Conservation (phyloP, 805 yeast genomes). For the Myxozyma neglecta region DNA sequence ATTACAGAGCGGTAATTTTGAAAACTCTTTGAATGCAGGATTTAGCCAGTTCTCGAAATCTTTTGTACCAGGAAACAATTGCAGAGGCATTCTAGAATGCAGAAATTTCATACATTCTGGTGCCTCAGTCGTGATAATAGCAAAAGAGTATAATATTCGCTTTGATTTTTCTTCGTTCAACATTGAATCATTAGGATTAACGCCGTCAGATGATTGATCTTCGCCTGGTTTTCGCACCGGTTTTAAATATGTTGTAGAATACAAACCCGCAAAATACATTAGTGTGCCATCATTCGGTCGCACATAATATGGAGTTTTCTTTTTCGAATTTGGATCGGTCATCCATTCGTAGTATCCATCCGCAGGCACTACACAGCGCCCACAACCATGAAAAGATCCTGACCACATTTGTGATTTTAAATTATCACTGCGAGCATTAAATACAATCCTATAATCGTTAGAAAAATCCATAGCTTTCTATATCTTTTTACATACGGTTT, state of each 20-base stretch:
- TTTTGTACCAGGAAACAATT: constrained; percentile 55
- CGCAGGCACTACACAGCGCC: constrained; percentile 74
- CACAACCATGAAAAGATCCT: constrained; percentile 43
- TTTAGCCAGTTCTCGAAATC: constrained; percentile 67
- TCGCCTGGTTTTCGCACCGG: constrained; percentile 36
- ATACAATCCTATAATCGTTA: constrained; percentile 1
- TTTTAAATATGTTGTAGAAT: constrained; percentile 34
- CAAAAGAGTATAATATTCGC: constrained; percentile 17
- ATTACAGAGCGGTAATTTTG: constrained; percentile 51
- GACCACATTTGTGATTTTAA: constrained; percentile 60
- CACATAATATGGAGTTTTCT: constrained; percentile 62
- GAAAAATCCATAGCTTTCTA: background rate
- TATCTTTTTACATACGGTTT: constrained; percentile 16
- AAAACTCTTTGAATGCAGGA: constrained; percentile 46
- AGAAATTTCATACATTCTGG: constrained; percentile 62
- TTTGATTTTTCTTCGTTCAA: background rate
- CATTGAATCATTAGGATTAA: background rate
- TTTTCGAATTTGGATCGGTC: constrained; percentile 27
- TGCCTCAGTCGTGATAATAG: constrained; percentile 71
- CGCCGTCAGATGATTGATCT: background rate
- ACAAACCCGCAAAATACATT: constrained; percentile 67
- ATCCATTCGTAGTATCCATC: constrained; percentile 88
- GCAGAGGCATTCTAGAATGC: constrained; percentile 77
- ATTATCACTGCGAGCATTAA: constrained; percentile 75
- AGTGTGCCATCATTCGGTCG: constrained; percentile 52